Base-by-base conservation (phyloP, 1,284 basidiomycete genomes). In the Ceratorhiza oryzae-sativae region DNA sequence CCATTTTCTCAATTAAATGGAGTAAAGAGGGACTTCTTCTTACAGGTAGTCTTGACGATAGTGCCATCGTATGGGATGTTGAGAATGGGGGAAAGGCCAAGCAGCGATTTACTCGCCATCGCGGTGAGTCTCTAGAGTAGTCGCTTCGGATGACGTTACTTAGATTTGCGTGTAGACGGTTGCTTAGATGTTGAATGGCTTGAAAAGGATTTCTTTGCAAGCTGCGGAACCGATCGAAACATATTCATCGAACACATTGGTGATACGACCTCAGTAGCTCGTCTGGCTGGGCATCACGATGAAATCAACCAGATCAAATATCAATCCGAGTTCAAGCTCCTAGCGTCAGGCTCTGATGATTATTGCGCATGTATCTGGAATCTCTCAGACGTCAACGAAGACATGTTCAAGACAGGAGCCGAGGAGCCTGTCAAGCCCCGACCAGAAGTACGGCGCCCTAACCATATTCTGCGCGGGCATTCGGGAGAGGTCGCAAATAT, bases 141-240 rank as follows among this genome's bases (percentile, higher is more conserved):
- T 76, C 6, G 30, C 74, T 72, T 34, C 36, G 76, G 73, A 42
- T 75, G 73, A 41, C 3, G 55, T 49, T 73, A 34, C 58, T 46
- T 73, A 56, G 72, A 8, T 70, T 45, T 72, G n/a, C 60, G 42
- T 27, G 30, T 73, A 87, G 91, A 89, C 78, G 91, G 90, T 76
- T 91, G 91, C 78, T 79, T 94, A 77, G 92, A 94, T 76, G 85
- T 91, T 18, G 91, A 91, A 73, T 94, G 93, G 92, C 77, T 94
- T 39, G 86, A 87, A 71, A 88, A 92, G 23, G 82, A 84, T 23
- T 86, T 84, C 4, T 94, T 93, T 76, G 90, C 87, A 15, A 90
- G 86, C 49, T 90, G 89, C 76, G 90, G 90, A 34, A 88, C 90
- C 32, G 92, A 94, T 78, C 58, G 71, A 32, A 60, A 46, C 23